phyloP scores from a whole-genome alignment of 176 grass and related monocot genomes.

The barley (Hordeum vulgare) region DNA sequence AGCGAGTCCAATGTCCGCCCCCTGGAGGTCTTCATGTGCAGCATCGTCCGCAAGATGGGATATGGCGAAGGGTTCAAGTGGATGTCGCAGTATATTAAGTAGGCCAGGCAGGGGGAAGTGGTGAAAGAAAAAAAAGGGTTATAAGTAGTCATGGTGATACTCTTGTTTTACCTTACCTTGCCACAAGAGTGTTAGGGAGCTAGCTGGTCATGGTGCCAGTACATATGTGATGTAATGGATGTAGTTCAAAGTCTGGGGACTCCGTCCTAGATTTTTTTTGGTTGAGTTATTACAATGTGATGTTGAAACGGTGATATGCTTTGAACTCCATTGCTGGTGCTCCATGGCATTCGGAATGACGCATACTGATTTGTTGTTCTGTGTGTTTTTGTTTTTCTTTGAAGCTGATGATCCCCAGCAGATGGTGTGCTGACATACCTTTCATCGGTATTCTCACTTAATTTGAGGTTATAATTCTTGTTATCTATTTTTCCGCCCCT shows the following conservation, averaged over 20 bases:
- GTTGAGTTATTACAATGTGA: not conserved
- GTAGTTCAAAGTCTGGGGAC: conserved; percentile 3
- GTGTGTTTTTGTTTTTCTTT: not conserved
- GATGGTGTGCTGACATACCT: not conserved
- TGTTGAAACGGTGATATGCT: not conserved
- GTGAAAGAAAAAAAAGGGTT: not conserved
- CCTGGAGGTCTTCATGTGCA: conserved; percentile 90
- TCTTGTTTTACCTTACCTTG: conserved; percentile 23
- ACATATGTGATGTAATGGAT: conserved; percentile 34
- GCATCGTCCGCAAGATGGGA: conserved; percentile 83
- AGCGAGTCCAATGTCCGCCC: conserved; percentile 58
- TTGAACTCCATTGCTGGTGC: not conserved
- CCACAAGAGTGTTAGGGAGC: conserved; percentile 1
- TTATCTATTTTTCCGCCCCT: not conserved
- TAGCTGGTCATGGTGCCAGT: conserved; percentile 7
- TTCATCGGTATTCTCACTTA: not conserved
- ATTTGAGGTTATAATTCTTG: not conserved
- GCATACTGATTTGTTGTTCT: not conserved
- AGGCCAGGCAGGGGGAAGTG: not conserved
- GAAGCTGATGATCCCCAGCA: not conserved
- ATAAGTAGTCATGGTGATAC: not conserved
- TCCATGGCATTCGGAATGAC: not conserved
- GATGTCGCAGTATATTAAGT: conserved; percentile 85
- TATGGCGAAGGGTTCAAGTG: conserved; percentile 84
- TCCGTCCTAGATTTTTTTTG: not conserved